Evolutionary conservation across 768 basidiomycete species (phyloP).

Genomic region (Brasilioporus rufonigricans): DNA sequence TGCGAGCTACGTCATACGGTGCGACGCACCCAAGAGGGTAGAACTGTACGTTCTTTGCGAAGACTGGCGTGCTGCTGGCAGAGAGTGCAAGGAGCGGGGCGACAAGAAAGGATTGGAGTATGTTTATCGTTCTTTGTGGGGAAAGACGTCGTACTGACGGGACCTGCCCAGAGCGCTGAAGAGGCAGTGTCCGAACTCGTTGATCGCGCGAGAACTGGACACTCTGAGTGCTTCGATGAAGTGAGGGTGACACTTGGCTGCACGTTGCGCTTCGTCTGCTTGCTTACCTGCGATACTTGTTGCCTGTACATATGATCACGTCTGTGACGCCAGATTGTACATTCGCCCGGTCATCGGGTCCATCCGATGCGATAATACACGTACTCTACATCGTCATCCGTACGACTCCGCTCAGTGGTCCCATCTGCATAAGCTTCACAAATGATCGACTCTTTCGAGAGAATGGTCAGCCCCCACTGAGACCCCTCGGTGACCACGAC

Average conservation of each 20-base stretch:
- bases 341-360: slow-evolving; percentile 25
- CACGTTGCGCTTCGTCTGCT: not conserved
- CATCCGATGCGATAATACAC: slow-evolving; percentile 73
- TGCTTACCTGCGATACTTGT: not conserved
- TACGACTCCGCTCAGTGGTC: slow-evolving; percentile 27
- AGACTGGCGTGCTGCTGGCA: slow-evolving; percentile 86
- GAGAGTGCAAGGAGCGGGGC: slow-evolving; percentile 84
- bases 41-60: slow-evolving; percentile 90
- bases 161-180: slow-evolving; percentile 57
- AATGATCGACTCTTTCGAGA: slow-evolving; percentile 51
- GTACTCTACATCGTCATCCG: slow-evolving; percentile 60
- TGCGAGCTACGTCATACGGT: slow-evolving; percentile 70
- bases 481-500: not conserved
- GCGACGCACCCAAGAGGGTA: slow-evolving; percentile 77
- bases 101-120: slow-evolving; percentile 86
- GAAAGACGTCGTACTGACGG: not conserved
- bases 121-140: slow-evolving; percentile 32
- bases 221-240: slow-evolving; percentile 64
- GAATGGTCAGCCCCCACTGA: slow-evolving; percentile 42
- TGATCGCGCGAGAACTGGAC: slow-evolving; percentile 78
- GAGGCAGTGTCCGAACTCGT: slow-evolving; percentile 72
- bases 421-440: slow-evolving; percentile 43
- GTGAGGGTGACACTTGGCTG: slow-evolving; percentile 31
- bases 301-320: not conserved
- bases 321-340: not conserved